A percentile compares a stretch with the other conserved stretches of the same genome.
These are phyloP conservation scores for Quercus lobata DNA, from an alignment of 331 rosid genomes.

Conservation along the genomic window DNA sequence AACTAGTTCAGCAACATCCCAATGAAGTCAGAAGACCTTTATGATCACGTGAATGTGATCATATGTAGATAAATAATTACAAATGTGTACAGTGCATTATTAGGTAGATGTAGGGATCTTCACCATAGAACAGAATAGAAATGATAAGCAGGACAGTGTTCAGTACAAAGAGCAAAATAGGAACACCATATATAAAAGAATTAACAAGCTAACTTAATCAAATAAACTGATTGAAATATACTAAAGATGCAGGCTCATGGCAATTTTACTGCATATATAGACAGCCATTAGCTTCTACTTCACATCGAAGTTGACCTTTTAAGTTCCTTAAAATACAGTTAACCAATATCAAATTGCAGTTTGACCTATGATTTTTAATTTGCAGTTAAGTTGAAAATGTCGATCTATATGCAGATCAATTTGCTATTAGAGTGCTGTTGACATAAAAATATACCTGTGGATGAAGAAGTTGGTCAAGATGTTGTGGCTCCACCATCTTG, in stretches of 20 bases:
- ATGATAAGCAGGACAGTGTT: not conserved
- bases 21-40: constrained; percentile 15
- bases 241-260: too few species aligned
- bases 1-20: constrained; percentile 48
- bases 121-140: not conserved
- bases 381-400: not conserved
- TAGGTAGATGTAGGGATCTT: not conserved
- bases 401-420: too few species aligned
- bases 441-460: constrained; percentile 61
- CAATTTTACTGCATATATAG: not conserved
- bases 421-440: not conserved
- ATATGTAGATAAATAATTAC: constrained; percentile 1
- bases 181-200: too few species aligned
- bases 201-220: too few species aligned
- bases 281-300: not conserved
- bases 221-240: not conserved
- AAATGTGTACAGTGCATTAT: not conserved
- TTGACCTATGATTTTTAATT: not conserved
- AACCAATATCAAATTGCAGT: not conserved
- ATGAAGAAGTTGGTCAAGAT: constrained; percentile 94
- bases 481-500: constrained; percentile 95
- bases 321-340: not conserved
- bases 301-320: not conserved
- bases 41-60: constrained; percentile 13
- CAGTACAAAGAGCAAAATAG: not conserved